A percentile compares a stretch with the other conserved stretches of the same genome.
Conservation (phyloP, 2,329 filamentous ascomycete genomes). For the Ampelomyces quisqualis region DNA sequence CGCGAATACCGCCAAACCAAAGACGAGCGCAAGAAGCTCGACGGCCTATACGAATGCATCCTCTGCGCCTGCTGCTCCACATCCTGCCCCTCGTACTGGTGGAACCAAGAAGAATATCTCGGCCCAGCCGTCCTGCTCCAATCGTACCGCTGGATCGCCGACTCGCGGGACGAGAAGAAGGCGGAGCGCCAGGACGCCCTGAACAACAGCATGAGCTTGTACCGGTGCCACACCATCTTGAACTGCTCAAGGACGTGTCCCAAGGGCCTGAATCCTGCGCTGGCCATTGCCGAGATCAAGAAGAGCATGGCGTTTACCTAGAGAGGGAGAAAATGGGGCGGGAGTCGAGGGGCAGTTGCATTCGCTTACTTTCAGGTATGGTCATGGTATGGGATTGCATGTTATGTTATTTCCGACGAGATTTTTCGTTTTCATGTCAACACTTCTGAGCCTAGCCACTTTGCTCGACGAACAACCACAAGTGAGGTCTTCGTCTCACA, state of each 20-base stretch:
- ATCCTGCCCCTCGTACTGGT: slow-evolving; percentile 99
- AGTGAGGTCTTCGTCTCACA: no score
- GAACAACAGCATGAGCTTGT: slow-evolving; percentile 98
- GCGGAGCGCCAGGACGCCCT: slow-evolving; percentile 84
- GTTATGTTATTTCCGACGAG: no score
- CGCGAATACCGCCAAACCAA: slow-evolving; percentile 89
- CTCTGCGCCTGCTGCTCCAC: slow-evolving; percentile 99
- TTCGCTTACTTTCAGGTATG: no score
- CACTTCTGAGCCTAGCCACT: no score
- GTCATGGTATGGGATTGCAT: no score
- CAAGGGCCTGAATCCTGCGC: slow-evolving; percentile 94
- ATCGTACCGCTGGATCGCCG: slow-evolving; percentile 95
- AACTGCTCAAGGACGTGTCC: slow-evolving; percentile 98
- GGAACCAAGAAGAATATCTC: slow-evolving; percentile 98
- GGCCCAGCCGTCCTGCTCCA: slow-evolving; percentile 95
- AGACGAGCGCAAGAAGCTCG: slow-evolving; percentile 92
- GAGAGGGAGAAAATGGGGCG: slow-evolving; percentile 3
- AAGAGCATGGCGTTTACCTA: slow-evolving; percentile 76
- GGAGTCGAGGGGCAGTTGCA: no score
- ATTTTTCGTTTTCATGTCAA: no score
- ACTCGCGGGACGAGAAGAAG: slow-evolving; percentile 89
- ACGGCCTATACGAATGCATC: slow-evolving; percentile 98
- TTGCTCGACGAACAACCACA: no score
- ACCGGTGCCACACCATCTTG: slow-evolving; percentile 98
- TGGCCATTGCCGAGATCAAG: slow-evolving; percentile 97